Conservation (phyloP, 1,284 basidiomycete species). For the Lentinula novae-zelandiae region DNA sequence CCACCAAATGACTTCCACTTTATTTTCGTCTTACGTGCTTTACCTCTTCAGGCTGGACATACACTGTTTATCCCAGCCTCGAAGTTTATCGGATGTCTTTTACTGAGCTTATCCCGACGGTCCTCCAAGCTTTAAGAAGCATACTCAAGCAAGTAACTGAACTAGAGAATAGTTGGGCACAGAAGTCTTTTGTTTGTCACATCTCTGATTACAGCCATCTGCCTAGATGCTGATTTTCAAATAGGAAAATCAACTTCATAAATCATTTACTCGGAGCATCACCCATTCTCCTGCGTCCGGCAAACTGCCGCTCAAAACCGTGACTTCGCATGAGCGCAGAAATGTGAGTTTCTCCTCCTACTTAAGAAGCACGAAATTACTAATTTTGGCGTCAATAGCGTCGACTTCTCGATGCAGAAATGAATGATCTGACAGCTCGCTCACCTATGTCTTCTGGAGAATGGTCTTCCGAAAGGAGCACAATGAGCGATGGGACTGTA, state of each 20-base stretch:
- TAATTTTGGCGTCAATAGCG: not conserved
- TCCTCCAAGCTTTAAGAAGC: not conserved
- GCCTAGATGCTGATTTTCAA: not conserved
- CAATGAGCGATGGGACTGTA: not conserved
- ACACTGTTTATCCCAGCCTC: constrained; percentile 6
- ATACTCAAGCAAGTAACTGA: not conserved
- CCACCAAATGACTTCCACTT: not conserved
- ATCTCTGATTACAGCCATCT: not conserved
- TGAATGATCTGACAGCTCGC: not conserved
- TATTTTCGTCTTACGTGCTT: not conserved
- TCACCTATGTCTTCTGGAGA: not conserved
- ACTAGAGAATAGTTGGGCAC: constrained; percentile 11
- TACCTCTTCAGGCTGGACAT: constrained; percentile 12
- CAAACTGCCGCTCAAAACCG: not conserved
- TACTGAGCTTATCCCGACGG: constrained; percentile 3
- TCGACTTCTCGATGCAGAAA: not conserved
- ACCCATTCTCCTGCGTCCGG: not conserved
- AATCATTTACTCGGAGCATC: not conserved
- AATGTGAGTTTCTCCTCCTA: not conserved
- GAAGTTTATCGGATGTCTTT: constrained; percentile 13
- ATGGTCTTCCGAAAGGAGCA: not conserved
- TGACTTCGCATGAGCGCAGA: not conserved
- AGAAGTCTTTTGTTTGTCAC: constrained; percentile 4
- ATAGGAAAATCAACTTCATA: not conserved
- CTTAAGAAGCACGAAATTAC: not conserved